Evolutionary conservation across 2,329 filamentous ascomycete species (phyloP).

Genomic region (Venturia effusa): DNA sequence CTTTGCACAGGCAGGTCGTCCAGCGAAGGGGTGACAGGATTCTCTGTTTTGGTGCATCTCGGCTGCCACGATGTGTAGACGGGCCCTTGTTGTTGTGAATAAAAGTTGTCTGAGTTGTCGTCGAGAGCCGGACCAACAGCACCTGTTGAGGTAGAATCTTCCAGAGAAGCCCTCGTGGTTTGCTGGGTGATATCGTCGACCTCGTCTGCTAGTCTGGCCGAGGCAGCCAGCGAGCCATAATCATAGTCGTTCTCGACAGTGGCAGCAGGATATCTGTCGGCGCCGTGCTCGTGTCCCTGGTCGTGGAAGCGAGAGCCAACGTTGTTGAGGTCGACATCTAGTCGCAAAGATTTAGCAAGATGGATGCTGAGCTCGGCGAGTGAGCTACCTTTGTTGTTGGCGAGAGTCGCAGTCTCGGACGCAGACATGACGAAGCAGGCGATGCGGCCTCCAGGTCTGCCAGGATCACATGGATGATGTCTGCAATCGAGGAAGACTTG

Average conservation of each 20-base stretch:
- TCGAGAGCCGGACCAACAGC: not conserved
- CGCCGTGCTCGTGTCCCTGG: not conserved
- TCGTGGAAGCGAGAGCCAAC: not conserved
- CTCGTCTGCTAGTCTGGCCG: slow-evolving; percentile 3
- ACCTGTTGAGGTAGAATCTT: not conserved
- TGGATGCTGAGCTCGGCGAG: not conserved
- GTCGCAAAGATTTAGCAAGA: not conserved
- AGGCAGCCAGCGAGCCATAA: not conserved
- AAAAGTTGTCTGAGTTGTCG: not conserved
- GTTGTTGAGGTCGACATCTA: not conserved
- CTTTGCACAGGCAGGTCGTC: not conserved
- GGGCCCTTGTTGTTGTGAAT: not conserved
- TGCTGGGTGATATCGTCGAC: slow-evolving; percentile 10
- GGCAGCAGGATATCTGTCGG: slow-evolving; percentile 2
- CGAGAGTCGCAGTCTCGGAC: not conserved
- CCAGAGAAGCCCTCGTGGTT: not conserved
- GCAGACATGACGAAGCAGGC: not conserved
- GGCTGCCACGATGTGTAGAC: slow-evolving; percentile 9
- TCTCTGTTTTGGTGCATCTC: not conserved
- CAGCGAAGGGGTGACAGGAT: not conserved
- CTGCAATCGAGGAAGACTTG: not conserved
- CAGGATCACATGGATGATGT: not conserved
- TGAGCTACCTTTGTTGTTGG: not conserved
- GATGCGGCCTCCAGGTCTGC: not conserved
- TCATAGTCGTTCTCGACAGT: not conserved